Conservation (phyloP, 139 green algal genomes). For the Chlorella sorokiniana region DNA sequence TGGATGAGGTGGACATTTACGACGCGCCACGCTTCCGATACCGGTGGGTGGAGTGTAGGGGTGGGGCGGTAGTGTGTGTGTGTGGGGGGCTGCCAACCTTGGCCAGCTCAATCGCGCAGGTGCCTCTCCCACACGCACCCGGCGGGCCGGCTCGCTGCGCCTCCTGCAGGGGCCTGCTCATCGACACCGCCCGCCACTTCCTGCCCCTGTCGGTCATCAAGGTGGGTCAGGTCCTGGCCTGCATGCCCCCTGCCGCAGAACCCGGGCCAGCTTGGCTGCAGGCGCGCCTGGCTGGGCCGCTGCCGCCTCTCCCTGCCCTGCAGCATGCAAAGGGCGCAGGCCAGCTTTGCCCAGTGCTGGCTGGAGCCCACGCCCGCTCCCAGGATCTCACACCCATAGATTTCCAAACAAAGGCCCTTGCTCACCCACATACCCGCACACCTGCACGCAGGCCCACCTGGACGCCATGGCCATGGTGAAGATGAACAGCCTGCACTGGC, state of each 20-base stretch:
- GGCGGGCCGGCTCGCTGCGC: no score
- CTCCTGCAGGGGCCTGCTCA: conserved; percentile 54
- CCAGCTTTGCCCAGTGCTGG: no score
- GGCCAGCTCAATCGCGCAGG: no score
- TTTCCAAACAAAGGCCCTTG: no score
- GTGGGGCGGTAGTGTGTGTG: neutral
- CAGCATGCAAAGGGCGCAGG: no score
- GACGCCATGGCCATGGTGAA: conserved; percentile 67
- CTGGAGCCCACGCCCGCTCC: no score
- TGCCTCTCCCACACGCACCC: conserved; percentile 46
- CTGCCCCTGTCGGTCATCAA: conserved; percentile 54
- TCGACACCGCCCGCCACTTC: conserved; percentile 68
- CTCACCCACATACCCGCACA: neutral
- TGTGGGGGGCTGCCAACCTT: no score
- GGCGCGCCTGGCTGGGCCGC: no score
- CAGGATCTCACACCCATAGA: no score
- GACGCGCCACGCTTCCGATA: conserved; percentile 54
- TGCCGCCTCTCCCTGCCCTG: no score
- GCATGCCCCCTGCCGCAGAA: no score
- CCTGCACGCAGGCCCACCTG: conserved; percentile 34
- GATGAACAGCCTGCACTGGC: conserved; percentile 72
- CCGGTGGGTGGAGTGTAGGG: neutral
- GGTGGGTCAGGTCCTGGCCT: neutral
- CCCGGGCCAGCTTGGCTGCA: no score
- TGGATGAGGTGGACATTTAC: conserved; percentile 41